Base-by-base conservation (phyloP, 306 rosid genomes). In the Macrotyloma uniflorum region DNA sequence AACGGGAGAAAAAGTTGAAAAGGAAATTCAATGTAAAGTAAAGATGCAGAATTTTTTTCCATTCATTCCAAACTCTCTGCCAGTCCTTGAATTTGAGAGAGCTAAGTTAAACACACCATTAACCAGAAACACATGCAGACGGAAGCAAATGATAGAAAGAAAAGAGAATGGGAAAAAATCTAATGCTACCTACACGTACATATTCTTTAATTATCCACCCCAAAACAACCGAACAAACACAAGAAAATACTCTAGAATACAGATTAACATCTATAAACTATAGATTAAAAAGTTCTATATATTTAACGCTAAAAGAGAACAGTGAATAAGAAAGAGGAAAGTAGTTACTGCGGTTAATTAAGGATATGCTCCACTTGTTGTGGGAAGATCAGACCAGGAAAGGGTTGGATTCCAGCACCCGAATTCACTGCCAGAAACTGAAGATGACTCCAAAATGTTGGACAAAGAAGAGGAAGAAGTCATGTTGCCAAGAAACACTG, bases 381-480 rank as follows among this genome's bases (percentile, higher is more conserved):
- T 83, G 14, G 95, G 87, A 80, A 88, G 93, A 89, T 91, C 93
- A 51, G 93, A 81, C 97, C 98, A 95, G 5, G 93, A 78, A 73
- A 82, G 80, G 5, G 89, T 59, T 51, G 93, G 91, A 81, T 93
- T 95, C 99, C 98, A 95, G 80, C 83, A 89, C 45, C 97, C 96
- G 83, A 91, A 70, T 83, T 90, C 97, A 69, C 80, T 85, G 1
- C 86, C 93, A 8, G 77, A 50, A 49, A 50, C 88, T 40, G 96
- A 83, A 72, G 87, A 77, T 4, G 98, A 79, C 66, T 88, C 98
- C 85, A 90, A 77, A 83, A 89, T 83, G 14, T 58, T 83, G 24
- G 91, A 87, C 14, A 89, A 51, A 15, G 90, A 71, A 35, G 87
- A 85, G 1, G 91, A 54, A 20, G 93, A 79, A 76, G 85, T 79